A percentile compares a stretch with the other conserved stretches of the same genome.
Evolutionary conservation across 2,329 filamentous ascomycete genomes (phyloP).

Genomic region (Triangularia setosa): DNA sequence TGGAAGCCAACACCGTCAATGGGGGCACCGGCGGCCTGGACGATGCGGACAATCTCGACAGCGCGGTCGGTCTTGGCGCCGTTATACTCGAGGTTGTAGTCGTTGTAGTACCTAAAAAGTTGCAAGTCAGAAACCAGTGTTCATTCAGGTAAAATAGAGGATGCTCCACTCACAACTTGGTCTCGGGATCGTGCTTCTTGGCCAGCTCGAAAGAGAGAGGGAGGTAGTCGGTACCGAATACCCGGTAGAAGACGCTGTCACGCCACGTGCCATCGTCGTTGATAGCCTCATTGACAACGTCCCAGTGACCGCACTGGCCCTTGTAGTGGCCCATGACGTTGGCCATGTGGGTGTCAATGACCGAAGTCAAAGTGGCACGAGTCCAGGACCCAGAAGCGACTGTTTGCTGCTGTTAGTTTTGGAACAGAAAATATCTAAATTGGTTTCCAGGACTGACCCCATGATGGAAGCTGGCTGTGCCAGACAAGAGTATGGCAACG

Average conservation of each 20-base stretch:
- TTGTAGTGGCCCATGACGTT: constrained; percentile 55
- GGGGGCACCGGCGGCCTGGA: constrained; percentile 47
- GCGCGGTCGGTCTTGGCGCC: constrained; percentile 44
- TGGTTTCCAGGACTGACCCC: constrained; percentile 29
- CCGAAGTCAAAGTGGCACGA: constrained; percentile 49
- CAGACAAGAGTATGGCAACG: constrained; percentile 60
- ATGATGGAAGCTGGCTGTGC: constrained; percentile 50
- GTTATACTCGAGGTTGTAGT: constrained; percentile 58
- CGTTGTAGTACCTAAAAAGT: constrained; percentile 41
- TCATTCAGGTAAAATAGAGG: neutral
- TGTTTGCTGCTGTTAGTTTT: neutral
- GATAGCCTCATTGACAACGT: constrained; percentile 62
- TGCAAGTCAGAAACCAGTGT: neutral
- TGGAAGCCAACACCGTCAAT: constrained; percentile 63
- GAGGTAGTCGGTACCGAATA: constrained; percentile 55
- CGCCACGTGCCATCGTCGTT: constrained; percentile 54
- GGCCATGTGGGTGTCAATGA: constrained; percentile 57
- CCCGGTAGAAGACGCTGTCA: constrained; percentile 49
- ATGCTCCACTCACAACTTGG: constrained; percentile 43
- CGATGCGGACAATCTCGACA: constrained; percentile 41
- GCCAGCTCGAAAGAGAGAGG: constrained; percentile 55
- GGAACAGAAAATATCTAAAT: neutral
- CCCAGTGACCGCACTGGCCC: constrained; percentile 60
- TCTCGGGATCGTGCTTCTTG: constrained; percentile 48
- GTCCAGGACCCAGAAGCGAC: constrained; percentile 47